Percentiles rank a stretch among this genome's conserved stretches.
phyloP scores from a whole-genome alignment of 1,139 yeast genomes.

The Yamadazyma buinensis region DNA sequence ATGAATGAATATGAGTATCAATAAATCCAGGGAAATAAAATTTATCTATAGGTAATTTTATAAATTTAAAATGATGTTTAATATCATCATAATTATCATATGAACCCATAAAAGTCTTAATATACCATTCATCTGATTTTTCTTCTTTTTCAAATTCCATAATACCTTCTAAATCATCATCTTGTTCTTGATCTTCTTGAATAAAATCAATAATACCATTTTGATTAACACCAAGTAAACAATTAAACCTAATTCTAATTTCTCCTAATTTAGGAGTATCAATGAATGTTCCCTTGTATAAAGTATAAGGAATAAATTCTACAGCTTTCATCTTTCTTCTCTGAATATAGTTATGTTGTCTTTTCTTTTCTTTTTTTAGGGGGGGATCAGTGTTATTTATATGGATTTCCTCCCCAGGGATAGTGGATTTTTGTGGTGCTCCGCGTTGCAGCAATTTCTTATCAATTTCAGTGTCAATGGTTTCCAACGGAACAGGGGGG shows the following conservation, averaged over 20 bases:
- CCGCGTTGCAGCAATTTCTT: too few relatives aligned
- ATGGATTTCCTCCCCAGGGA: too few relatives aligned
- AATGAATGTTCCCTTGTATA: slow-evolving; percentile 36
- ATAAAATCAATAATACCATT: slow-evolving; percentile 32
- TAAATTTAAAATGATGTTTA: slow-evolving; percentile 18
- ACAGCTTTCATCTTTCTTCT: slow-evolving; percentile 8
- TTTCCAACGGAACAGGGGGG: too few relatives aligned
- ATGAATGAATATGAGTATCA: slow-evolving; percentile 95
- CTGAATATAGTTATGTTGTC: too few relatives aligned
- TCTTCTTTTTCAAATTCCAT: background rate
- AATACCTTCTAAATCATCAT: slow-evolving; percentile 1
- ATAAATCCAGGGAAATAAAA: slow-evolving; percentile 90
- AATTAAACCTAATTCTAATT: slow-evolving; percentile 24
- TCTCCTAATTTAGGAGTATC: slow-evolving; percentile 31
- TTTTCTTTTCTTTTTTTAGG: too few relatives aligned
- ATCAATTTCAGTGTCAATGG: too few relatives aligned
- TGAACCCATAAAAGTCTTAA: slow-evolving; percentile 10
- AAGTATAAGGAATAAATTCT: slow-evolving; percentile 20
- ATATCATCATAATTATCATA: slow-evolving; percentile 6
- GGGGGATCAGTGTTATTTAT: too few relatives aligned
- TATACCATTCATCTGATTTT: background rate
- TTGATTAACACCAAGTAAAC: slow-evolving; percentile 31
- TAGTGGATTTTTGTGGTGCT: too few relatives aligned
- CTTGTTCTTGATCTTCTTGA: slow-evolving; percentile 6
- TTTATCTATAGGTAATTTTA: slow-evolving; percentile 29